Evolutionary conservation across 169 alveolate species (phyloP), one percentile per base, ranked within the genome.

Genomic region (Ichthyophthirius multifiliis): DNA sequence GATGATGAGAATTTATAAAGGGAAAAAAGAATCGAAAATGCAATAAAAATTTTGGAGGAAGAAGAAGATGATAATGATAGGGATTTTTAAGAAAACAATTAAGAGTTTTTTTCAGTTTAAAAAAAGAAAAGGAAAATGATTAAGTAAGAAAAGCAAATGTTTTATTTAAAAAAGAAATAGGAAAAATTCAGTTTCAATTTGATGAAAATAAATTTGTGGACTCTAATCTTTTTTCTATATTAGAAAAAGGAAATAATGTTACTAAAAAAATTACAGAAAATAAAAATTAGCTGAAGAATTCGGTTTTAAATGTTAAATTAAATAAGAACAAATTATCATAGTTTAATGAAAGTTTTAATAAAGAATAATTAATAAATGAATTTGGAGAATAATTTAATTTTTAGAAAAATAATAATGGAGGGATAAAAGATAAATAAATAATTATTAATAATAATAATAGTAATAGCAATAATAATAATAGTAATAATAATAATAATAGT

Each of bases 311-410:
- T 55, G 71, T 55, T 20, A 55, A 55, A 27, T 27, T 27, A 10
- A 55, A 55, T 55, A 55, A 55, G 31, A 55, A 55, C 13, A 55
- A 39, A 55, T 55, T 27, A 34, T 55, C 71, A 27, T 7, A 55
- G 15, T 55, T 55, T 7, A 55, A 55, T 55, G 71, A 55, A 27
- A 55, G 71, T 55, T 55, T 55, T 27, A 55, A 55, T 18, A 55
- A 55, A 55, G 71, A 55, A 10, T 55, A 34, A 1, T 5, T 55
- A 18, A 55, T 55, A 27, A 55, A 55, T 27, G 71, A 55, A 10
- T 55, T 55, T 27, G 71, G 71, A 27, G 71, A 55, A 55, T 55
- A 34, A n/a, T n/a, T n/a, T n/a, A n/a, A n/a, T n/a, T n/a, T n/a
- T n/a, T n/a, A n/a, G n/a, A n/a, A n/a, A n/a, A n/a, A n/a, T n/a